Evolutionary conservation across 352 stramenopile genomes (phyloP), one percentile per base, ranked within the genome.

Genomic region (Thalassiosira delicatula): DNA sequence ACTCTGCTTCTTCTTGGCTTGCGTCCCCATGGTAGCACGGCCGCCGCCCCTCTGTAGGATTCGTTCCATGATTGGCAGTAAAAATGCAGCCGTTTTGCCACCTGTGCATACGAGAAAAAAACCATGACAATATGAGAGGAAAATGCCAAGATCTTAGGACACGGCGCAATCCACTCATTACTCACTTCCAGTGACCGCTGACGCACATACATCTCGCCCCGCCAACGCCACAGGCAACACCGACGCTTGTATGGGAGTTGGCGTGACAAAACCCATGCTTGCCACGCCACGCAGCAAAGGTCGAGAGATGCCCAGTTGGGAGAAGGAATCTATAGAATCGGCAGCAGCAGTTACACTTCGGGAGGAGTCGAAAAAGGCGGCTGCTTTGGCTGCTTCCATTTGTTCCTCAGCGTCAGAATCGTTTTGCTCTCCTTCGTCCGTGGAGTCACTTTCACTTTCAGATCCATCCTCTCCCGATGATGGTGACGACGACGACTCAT

Each of bases 21-120:
- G 77, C 23, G 60, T 32, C n/a, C 62, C 69, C 44, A 71, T 27
- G 0, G 54, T 77, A 17, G 80, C 84, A 29, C 84, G 83, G 19
- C 81, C 81, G 54, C 86, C 84, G 37, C 83, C 79, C 25, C 96
- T 94, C 81, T 98, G 98, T 62, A 99, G 90, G 23, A 99, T 92
- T 73, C 96, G 93, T 86, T 99, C 97, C 35, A 99, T 87, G 44
- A 98, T 97, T 21, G 97, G 97, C 8, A 99, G 85, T 73, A 98
- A 79, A 87, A 99, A 99, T 5, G 97, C 97, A 3, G 97, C 97
- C 11, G 97, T 99, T 86, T 99, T 99, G 84, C 98, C 98, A 90
- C 97, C 97, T 3, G 97, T 99, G 23, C 84, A n/a, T n/a, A n/a
- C n/a, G n/a, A n/a, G n/a, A n/a, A n/a, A n/a, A n/a, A n/a, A n/a